phyloP scores from a whole-genome alignment of 768 basidiomycete genomes.

The Mycena venus region DNA sequence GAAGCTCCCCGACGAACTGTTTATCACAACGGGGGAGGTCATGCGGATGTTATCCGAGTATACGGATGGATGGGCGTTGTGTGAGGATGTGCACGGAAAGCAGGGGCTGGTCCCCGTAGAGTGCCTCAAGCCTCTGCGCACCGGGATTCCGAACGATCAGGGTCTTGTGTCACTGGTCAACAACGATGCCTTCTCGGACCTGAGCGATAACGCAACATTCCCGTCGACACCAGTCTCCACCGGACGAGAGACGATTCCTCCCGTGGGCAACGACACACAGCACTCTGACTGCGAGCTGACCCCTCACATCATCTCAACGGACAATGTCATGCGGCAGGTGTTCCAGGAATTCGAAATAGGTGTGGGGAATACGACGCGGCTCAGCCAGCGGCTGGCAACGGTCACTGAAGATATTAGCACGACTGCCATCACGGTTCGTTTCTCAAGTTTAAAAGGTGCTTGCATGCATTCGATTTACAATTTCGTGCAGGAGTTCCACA shows the following conservation, averaged over 20 bases:
- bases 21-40: constrained; percentile 4
- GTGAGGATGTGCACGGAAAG: constrained; percentile 3
- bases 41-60: constrained; percentile 8
- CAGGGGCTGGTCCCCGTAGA: constrained; percentile 13
- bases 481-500: constrained; percentile 11
- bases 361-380: constrained; percentile 6
- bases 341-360: constrained; percentile 12
- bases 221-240: constrained; percentile 5
- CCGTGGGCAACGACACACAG: neutral
- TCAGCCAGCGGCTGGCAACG: neutral
- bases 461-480: constrained; percentile 7
- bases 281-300: constrained; percentile 1
- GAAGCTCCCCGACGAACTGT: constrained; percentile 6
- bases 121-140: constrained; percentile 7
- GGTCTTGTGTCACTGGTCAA: neutral
- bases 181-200: constrained; percentile 12
- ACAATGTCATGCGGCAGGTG: constrained; percentile 12
- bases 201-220: constrained; percentile 11
- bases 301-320: constrained; percentile 9
- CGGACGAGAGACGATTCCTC: constrained; percentile 1
- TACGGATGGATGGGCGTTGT: constrained; percentile 14
- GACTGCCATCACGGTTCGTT: constrained; percentile 9
- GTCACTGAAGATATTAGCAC: constrained; percentile 9
- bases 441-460: constrained; percentile 8
- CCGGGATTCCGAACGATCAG: constrained; percentile 5